Percentiles rank a stretch among this genome's conserved stretches.
These are phyloP conservation scores for Neurospora hispaniola DNA, from an alignment of 495 filamentous ascomycete species.

Conservation along the genomic window DNA sequence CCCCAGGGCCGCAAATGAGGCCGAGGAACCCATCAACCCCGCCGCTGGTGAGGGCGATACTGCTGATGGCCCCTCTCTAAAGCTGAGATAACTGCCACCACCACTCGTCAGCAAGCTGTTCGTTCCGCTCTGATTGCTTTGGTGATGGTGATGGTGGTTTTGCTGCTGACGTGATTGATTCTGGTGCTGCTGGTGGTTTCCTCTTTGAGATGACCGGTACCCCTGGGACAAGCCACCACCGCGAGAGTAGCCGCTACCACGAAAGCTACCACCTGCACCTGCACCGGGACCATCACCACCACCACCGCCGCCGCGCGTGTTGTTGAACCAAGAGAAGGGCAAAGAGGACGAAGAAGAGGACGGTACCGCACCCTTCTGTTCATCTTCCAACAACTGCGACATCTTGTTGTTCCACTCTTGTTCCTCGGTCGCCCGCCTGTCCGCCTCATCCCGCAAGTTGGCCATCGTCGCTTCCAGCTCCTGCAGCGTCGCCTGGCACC, in stretches of 20 bases:
- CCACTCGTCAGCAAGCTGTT: slow-evolving; percentile 18
- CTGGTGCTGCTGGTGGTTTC: not conserved
- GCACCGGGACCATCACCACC: slow-evolving; percentile 14
- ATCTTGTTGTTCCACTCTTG: slow-evolving; percentile 35
- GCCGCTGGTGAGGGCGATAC: slow-evolving; percentile 14
- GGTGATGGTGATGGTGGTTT: not conserved
- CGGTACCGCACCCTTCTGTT: slow-evolving; percentile 26
- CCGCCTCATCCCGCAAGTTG: slow-evolving; percentile 43
- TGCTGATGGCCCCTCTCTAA: not conserved
- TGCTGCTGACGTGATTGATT: not conserved
- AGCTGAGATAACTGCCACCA: slow-evolving; percentile 5
- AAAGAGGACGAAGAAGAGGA: not conserved
- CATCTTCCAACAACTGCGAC: slow-evolving; percentile 34
- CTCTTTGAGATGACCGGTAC: not conserved
- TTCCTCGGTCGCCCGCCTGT: slow-evolving; percentile 41
- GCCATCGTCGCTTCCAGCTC: slow-evolving; percentile 66
- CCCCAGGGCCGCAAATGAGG: slow-evolving; percentile 2
- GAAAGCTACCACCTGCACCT: not conserved
- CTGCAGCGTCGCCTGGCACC: slow-evolving; percentile 62
- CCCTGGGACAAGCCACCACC: not conserved
- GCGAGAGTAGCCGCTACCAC: not conserved
- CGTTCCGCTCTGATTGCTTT: slow-evolving; percentile 1
- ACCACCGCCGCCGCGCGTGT: slow-evolving; percentile 13
- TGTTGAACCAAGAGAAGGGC: not conserved
- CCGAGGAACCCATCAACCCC: slow-evolving; percentile 1